These are phyloP conservation scores for Globisporangium middletonii DNA, from an alignment of 352 stramenopile genomes.

Conservation along the genomic window DNA sequence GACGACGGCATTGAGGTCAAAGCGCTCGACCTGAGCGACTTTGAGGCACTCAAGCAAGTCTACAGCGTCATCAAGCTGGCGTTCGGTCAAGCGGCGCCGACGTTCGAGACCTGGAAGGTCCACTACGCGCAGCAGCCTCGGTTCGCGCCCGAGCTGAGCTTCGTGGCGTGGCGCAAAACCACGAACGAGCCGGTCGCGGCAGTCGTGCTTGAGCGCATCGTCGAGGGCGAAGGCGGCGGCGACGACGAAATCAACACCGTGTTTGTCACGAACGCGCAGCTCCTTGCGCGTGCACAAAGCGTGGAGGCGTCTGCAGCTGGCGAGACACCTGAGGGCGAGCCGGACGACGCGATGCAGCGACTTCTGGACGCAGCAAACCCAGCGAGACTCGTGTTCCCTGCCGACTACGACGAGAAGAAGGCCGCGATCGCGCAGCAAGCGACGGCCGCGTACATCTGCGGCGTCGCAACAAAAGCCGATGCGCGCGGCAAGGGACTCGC, in stretches of 20 bases:
- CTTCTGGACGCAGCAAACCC: not conserved
- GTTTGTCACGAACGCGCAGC: not conserved
- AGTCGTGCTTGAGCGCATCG: conserved; percentile 2
- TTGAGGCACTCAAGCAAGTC: not conserved
- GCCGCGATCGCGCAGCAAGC: not conserved
- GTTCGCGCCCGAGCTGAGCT: conserved; percentile 16
- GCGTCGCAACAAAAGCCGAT: not conserved
- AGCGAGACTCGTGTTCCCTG: not conserved
- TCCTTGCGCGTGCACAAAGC: not conserved
- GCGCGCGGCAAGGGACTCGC: conserved; percentile 8
- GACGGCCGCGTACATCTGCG: conserved; percentile 11
- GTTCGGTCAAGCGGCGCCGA: conserved; percentile 7
- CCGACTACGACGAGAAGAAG: conserved; percentile 1
- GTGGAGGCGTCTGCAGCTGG: not conserved
- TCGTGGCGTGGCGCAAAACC: conserved; percentile 8
- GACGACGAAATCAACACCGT: not conserved
- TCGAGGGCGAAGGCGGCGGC: not conserved
- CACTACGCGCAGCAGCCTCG: conserved; percentile 14
- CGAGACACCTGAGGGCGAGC: not conserved
- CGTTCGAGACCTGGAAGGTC: conserved; percentile 12
- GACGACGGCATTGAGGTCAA: conserved; percentile 2
- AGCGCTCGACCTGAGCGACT: conserved; percentile 1
- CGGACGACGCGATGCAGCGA: not conserved
- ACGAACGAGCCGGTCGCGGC: not conserved
- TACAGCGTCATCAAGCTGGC: conserved; percentile 13